Base-by-base conservation (phyloP, 257 asterid species). In the Petrea volubilis region DNA sequence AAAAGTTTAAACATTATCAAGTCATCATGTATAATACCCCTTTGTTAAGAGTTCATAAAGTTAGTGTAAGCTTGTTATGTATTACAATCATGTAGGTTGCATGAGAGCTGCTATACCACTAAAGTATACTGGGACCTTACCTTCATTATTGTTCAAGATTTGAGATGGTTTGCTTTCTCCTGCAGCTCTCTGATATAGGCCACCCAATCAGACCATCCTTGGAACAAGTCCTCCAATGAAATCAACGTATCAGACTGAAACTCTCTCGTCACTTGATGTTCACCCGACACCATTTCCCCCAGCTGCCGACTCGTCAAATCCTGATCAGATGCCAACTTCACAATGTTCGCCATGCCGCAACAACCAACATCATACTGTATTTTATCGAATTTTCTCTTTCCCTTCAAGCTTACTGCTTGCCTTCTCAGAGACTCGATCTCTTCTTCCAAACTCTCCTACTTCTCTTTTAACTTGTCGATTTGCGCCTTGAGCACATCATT, bases 221-320 rank as follows among this genome's bases (percentile, higher is more conserved):
- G 84, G 18, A 69, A 53, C 75, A 75, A 64, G 33, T 78, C 79
- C 76, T 77, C 85, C 64, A 79, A 65, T 4, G 77, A 66, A 47
- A 77, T 68, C 15, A 40, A 67, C 11, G 67, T 31, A 17, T 36
- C 64, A 4, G 64, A 5, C 18, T 64, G 73, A 23, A 57, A 38
- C 44, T 47, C 23, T 24, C 34, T 70, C 25, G 4, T 31, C 17
- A 50, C 69, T 13, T 69, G 70, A 14, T 69, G 60, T 27, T 59
- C 72, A 5, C 36, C 44, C 79, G 44, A 75, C 25, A 61, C 23
- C 28, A 49, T 20, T 31, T 72, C 58, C 40, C 49, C 60, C n/a
- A n/a, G n/a, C 78, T 51, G 6, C 2, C 4, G 2, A 23, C n/a
- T n/a, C n/a, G 24, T 20, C 5, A 25, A 49, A 0, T 46, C 44